phyloP scores from a whole-genome alignment of 2,329 filamentous ascomycete species.

The Cercospora zeae-maydis region DNA sequence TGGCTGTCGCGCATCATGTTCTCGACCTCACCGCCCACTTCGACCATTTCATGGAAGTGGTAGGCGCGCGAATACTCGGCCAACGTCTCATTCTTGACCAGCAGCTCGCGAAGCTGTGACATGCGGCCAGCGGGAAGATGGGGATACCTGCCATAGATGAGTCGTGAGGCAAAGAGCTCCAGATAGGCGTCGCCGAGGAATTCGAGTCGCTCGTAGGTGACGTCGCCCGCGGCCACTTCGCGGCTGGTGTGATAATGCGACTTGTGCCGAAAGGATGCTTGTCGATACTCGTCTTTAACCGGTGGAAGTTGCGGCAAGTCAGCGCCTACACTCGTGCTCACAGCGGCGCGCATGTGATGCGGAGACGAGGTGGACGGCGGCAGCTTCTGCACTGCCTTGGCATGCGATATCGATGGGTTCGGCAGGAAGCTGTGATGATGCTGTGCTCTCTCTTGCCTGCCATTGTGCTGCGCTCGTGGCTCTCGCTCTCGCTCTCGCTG shows the following conservation, averaged over 20 bases:
- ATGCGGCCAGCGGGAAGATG: constrained; percentile 63
- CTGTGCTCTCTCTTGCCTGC: background rate
- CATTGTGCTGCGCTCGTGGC: no score
- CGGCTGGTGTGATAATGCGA: constrained; percentile 27
- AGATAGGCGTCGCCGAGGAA: constrained; percentile 86
- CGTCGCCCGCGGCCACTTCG: constrained; percentile 23
- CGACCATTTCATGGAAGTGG: constrained; percentile 62
- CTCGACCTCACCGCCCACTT: constrained; percentile 41
- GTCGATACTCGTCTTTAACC: constrained; percentile 26
- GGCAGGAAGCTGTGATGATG: background rate
- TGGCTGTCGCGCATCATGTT: constrained; percentile 24
- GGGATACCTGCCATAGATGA: constrained; percentile 71
- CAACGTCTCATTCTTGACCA: constrained; percentile 79
- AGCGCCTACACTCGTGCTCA: constrained; percentile 9
- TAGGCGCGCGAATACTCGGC: constrained; percentile 67
- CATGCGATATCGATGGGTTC: constrained; percentile 10
- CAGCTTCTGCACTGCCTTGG: constrained; percentile 21
- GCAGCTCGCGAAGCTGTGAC: constrained; percentile 70
- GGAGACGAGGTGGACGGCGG: constrained; percentile 14
- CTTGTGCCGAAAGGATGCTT: constrained; percentile 36
- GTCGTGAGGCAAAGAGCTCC: constrained; percentile 68
- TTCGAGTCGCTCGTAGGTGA: constrained; percentile 76
- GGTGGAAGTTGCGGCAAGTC: constrained; percentile 32
- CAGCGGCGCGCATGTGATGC: constrained; percentile 15
- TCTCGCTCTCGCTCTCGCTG: background rate